A percentile compares a stretch with the other conserved stretches of the same genome.
Conservation (phyloP, 1,284 basidiomycete species). For the Termitomyces sp. region DNA sequence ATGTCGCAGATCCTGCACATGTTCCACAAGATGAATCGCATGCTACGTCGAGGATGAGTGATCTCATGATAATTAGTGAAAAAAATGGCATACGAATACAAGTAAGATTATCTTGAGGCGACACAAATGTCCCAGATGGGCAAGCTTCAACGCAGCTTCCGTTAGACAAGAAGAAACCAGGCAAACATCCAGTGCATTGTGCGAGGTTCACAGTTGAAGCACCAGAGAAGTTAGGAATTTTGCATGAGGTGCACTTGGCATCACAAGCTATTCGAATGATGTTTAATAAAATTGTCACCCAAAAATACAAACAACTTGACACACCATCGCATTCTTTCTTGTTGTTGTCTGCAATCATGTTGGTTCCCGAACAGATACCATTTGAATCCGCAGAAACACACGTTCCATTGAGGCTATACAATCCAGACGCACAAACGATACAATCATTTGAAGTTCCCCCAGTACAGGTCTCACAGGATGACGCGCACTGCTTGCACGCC, state of each 20-base stretch:
- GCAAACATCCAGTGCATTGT: conserved; percentile 72
- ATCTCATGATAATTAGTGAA: conserved; percentile 6
- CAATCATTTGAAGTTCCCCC: conserved; percentile 69
- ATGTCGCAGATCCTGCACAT: conserved; percentile 60
- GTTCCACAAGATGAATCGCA: conserved; percentile 73
- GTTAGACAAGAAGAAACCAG: conserved; percentile 65
- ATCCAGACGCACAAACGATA: conserved; percentile 55
- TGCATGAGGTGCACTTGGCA: conserved; percentile 74
- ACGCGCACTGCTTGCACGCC: conserved; percentile 57
- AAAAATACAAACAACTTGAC: conserved; percentile 25
- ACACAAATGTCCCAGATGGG: conserved; percentile 68
- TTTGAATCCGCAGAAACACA: conserved; percentile 62
- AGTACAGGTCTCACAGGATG: conserved; percentile 64
- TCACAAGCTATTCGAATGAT: conserved; percentile 54
- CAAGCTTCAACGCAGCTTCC: conserved; percentile 66
- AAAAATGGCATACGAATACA: conserved; percentile 49
- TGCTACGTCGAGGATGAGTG: conserved; percentile 34
- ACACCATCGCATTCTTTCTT: conserved; percentile 76
- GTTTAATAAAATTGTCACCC: not conserved
- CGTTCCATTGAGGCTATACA: conserved; percentile 55
- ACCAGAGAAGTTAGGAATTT: conserved; percentile 64
- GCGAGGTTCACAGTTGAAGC: conserved; percentile 60
- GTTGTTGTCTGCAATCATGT: conserved; percentile 69
- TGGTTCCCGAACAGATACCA: conserved; percentile 68
- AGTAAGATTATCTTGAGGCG: conserved; percentile 56